Base-by-base conservation (phyloP, 2,329 filamentous ascomycete species). In the Ophiostoma pallidulum region DNA sequence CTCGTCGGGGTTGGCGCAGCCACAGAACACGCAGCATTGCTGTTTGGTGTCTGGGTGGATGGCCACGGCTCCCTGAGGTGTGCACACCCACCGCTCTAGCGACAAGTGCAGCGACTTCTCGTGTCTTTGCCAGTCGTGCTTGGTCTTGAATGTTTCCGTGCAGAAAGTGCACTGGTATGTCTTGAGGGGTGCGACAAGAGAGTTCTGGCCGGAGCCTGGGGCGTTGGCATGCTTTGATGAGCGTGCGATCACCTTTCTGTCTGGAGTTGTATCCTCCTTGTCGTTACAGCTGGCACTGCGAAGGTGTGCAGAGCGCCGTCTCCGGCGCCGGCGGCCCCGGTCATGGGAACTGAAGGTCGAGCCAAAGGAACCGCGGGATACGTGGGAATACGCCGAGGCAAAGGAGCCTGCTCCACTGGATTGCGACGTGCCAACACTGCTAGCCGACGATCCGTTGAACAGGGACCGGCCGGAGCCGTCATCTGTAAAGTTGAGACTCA, bases 61-160 rank as follows among this genome's bases (percentile, higher is more conserved):
- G 4, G 72, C 72, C 6, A 64, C 69, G 14, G 75, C 65, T 0
- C 78, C 78, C 38, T 77, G 70, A 38, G 77, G 78, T 4, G 73
- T 72, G 58, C 75, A 86, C 51, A 80, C 76, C 83, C 74, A 86
- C 48, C 71, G 71, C 65, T 78, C 79, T 0, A 83, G 74, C 7
- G 77, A 86, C 56, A 77, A 64, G 60, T 76, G 82, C 53, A 80
- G 67, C 43, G 78, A 80, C 55, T 82, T 82, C 58, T 87, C 82
- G 59, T 86, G 82, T 50, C 82, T 69, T 57, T 82, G 78, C 79
- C 79, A 83, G 61, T 83, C 79, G 56, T 83, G 77, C 59, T 83
- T 83, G 4, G 78, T 82, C 54, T 78, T 69, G 62, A 82, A 83
- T 0, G 77, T 80, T 54, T 82, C 78, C 7, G 79, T 82, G 60